Evolutionary conservation across 306 rosid genomes (phyloP).

Genomic region (Myrica gale): DNA sequence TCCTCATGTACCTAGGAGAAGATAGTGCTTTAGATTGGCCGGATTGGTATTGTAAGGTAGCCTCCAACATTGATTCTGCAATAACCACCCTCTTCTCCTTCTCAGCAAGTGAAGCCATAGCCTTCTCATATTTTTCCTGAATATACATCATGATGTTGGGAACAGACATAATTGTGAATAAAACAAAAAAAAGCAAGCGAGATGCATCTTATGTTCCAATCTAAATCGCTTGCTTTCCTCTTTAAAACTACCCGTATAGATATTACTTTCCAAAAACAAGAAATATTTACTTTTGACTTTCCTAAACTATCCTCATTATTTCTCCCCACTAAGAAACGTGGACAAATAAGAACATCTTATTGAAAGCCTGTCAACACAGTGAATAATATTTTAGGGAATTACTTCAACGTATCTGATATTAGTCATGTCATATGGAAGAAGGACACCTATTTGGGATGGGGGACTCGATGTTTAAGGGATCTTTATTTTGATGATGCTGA

Average conservation of each 20-base stretch:
- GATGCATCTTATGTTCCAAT: background rate
- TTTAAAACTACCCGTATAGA: background rate
- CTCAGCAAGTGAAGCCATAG: slow-evolving; percentile 62
- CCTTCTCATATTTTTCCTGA: slow-evolving; percentile 92
- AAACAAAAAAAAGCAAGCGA: background rate
- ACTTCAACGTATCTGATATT: background rate
- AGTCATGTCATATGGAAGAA: background rate
- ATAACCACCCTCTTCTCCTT: slow-evolving; percentile 75
- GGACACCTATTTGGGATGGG: background rate
- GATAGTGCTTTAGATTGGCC: slow-evolving; percentile 78
- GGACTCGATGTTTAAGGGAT: slow-evolving; percentile 17
- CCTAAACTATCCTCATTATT: background rate
- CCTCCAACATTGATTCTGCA: slow-evolving; percentile 94
- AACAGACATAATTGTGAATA: slow-evolving; percentile 34
- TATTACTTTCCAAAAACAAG: background rate
- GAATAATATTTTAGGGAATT: background rate
- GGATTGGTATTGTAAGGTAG: slow-evolving; percentile 92
- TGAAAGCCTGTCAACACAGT: background rate
- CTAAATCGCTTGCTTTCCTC: background rate
- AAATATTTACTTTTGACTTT: background rate
- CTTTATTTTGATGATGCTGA: slow-evolving; percentile 21
- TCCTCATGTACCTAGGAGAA: slow-evolving; percentile 66
- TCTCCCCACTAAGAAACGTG: background rate
- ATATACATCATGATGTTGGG: slow-evolving; percentile 33
- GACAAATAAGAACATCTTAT: background rate